These are phyloP conservation scores for Apium graveolens DNA, from an alignment of 129 eudicot species.

Conservation along the genomic window DNA sequence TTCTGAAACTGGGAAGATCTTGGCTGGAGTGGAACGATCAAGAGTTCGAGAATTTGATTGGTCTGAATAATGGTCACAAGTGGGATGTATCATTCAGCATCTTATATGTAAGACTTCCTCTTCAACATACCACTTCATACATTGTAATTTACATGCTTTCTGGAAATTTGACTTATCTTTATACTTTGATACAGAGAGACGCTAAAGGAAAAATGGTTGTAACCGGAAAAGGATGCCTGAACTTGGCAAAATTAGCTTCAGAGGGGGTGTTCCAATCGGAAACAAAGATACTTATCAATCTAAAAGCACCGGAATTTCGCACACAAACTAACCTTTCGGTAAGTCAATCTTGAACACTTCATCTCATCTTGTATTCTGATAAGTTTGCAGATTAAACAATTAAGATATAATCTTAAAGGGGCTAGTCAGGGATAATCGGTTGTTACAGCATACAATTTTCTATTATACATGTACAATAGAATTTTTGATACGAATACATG, in stretches of 20 bases:
- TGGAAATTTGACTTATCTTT: neutral
- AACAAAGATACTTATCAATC: slow-evolving; percentile 34
- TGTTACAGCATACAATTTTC: too few species aligned
- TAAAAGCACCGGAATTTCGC: slow-evolving; percentile 35
- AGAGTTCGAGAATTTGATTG: slow-evolving; percentile 33
- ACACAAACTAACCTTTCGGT: slow-evolving; percentile 45
- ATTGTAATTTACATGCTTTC: neutral
- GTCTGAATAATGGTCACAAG: slow-evolving; percentile 13
- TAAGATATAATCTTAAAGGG: neutral
- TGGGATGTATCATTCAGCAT: slow-evolving; percentile 51
- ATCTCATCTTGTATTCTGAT: neutral
- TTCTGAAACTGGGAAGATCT: slow-evolving; percentile 27
- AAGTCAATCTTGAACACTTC: neutral
- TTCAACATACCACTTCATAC: neutral
- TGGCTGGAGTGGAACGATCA: slow-evolving; percentile 49
- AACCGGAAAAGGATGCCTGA: slow-evolving; percentile 41
- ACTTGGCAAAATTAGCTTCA: slow-evolving; percentile 45
- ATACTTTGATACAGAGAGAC: slow-evolving; percentile 29
- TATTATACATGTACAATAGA: too few species aligned
- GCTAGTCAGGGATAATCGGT: too few species aligned
- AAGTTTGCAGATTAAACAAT: neutral
- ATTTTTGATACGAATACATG: too few species aligned
- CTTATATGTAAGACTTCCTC: slow-evolving; percentile 38
- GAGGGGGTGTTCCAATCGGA: slow-evolving; percentile 26
- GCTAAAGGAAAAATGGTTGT: slow-evolving; percentile 36